phyloP scores from a whole-genome alignment of 83 land plant genomes.

The Picea engelmannii region DNA sequence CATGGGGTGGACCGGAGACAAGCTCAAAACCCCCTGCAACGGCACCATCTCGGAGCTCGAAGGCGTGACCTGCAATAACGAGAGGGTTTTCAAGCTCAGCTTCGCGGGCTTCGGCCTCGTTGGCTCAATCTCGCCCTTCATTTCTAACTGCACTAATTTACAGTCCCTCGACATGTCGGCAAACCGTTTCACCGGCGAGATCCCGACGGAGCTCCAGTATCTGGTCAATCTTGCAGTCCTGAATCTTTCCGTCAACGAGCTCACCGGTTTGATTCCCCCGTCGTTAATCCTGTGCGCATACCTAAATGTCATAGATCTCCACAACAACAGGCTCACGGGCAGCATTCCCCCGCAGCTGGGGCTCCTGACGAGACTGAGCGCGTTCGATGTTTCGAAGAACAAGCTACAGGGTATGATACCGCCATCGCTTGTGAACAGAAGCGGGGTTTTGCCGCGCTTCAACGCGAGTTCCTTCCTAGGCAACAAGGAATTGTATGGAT shows the following conservation, averaged over 20 bases:
- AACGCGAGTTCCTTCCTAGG: slow-evolving; percentile 71
- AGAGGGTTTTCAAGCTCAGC: slow-evolving; percentile 63
- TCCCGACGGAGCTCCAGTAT: slow-evolving; percentile 61
- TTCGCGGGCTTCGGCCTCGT: slow-evolving; percentile 47
- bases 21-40: slow-evolving; percentile 45
- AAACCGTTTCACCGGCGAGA: slow-evolving; percentile 58
- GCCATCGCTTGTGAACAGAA: slow-evolving; percentile 52
- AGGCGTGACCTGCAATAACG: slow-evolving; percentile 86
- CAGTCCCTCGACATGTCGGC: slow-evolving; percentile 78
- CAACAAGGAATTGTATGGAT: slow-evolving; percentile 77
- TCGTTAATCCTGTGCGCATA: slow-evolving; percentile 65
- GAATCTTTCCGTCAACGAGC: slow-evolving; percentile 60
- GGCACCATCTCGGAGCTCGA: slow-evolving; percentile 54
- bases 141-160: slow-evolving; percentile 70
- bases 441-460: slow-evolving; percentile 51
- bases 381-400: slow-evolving; percentile 76
- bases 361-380: slow-evolving; percentile 53
- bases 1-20: slow-evolving; percentile 48
- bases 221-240: slow-evolving; percentile 67
- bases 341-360: slow-evolving; percentile 65
- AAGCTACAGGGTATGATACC: slow-evolving; percentile 73
- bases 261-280: slow-evolving; percentile 63
- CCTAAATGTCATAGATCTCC: slow-evolving; percentile 78
- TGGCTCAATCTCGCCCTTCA: slow-evolving; percentile 67
- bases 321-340: slow-evolving; percentile 66